Base-by-base conservation (phyloP, 1,284 basidiomycete genomes). In the Neonothopanus nambi region DNA sequence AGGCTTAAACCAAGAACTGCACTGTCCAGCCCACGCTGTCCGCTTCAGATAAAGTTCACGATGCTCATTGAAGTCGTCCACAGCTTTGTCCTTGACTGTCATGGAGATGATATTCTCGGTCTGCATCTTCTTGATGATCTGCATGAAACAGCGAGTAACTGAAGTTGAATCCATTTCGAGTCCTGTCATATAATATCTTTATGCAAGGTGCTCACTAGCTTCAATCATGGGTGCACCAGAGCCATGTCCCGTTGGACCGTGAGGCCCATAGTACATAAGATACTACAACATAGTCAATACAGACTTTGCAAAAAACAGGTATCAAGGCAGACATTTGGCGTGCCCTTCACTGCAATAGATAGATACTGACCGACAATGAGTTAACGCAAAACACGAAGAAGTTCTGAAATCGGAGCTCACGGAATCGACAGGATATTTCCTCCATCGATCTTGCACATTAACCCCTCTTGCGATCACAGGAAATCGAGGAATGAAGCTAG, bases 361-460 rank as follows among this genome's bases (percentile, higher is more conserved):
- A 63, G 56, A 51, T 63, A 63, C 57, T 23, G 26, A 35, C n/a
- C 18, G 13, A 36, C 23, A 23, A 7, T 20, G 7, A 9, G 38
- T 48, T 33, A 43, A 8, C 28, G 2, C 13, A 21, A 28, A 26
- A 24, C 4, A 23, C n/a, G 42, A 1, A 11, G 35, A 51, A 42
- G 39, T 9, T 15, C 13, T 18, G 12, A 38, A 21, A 9, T 30
- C 23, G 7, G 4, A 35, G 54, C 59, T 35, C 15, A 59, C 61
- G 21, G 57, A 59, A 51, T 63, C 60, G 8, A 62, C 56, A 7
- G 62, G 62, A 46, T 59, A 63, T 23, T 62, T 54, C 21, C 58
- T 57, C 62, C 62, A 63, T 11, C 56, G 17, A 45, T 62, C 57
- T 49, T 63, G 62, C n/a, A 63, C 44, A 49, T 63, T 63, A n/a